Percentiles rank a stretch among this genome's conserved stretches.
These are phyloP conservation scores for Pinus tabuliformis DNA, from an alignment of 75 land plant species.

Conservation along the genomic window DNA sequence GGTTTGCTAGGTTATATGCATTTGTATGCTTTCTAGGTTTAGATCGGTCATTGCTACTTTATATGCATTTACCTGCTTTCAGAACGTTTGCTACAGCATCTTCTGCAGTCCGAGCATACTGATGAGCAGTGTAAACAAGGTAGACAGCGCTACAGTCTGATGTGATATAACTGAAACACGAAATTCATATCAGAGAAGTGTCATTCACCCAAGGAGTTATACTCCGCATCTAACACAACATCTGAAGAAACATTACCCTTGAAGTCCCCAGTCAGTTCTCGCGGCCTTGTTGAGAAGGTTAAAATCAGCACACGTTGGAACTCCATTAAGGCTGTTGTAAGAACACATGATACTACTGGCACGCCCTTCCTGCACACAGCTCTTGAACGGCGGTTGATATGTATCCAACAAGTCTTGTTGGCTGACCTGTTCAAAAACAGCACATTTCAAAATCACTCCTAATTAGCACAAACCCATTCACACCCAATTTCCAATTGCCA, in stretches of 20 bases:
- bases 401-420: slow-evolving; percentile 73
- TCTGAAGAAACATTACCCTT: slow-evolving; percentile 52
- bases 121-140: slow-evolving; percentile 39
- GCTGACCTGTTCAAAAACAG: slow-evolving; percentile 40
- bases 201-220: no score
- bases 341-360: slow-evolving; percentile 83
- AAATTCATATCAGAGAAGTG: no score
- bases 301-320: slow-evolving; percentile 82
- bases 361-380: slow-evolving; percentile 63
- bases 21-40: no score
- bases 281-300: slow-evolving; percentile 66
- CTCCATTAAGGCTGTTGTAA: slow-evolving; percentile 72
- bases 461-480: no score
- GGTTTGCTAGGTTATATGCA: no score
- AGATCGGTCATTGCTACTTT: no score
- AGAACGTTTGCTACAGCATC: slow-evolving; percentile 75
- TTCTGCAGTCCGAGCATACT: slow-evolving; percentile 51
- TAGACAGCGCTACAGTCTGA: slow-evolving; percentile 81
- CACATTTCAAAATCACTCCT: no score
- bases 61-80: slow-evolving; percentile 50
- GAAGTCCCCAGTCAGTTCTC: slow-evolving; percentile 59
- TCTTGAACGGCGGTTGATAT: slow-evolving; percentile 81
- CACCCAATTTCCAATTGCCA: no score
- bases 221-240: no score
- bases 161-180: slow-evolving; percentile 48